phyloP scores from a whole-genome alignment of 306 rosid genomes.

The Cicer judaicum region DNA sequence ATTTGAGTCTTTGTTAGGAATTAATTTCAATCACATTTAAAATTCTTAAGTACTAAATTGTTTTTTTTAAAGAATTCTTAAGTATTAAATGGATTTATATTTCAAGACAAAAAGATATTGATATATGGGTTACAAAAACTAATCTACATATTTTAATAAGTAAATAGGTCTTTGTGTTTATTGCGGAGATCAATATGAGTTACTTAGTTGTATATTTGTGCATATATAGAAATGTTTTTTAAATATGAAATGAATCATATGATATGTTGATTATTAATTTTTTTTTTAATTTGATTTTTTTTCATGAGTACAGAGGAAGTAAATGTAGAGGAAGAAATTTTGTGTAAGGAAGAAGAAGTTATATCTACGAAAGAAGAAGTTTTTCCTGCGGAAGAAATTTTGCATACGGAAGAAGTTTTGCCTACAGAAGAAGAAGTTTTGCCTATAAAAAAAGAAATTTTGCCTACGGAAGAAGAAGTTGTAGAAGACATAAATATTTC shows the following conservation, averaged over 20 bases:
- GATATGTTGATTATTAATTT: background rate
- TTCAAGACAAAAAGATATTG: too few species aligned
- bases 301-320: constrained; percentile 38
- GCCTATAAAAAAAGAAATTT: background rate
- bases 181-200: too few species aligned
- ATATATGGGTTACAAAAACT: too few species aligned
- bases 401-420: background rate
- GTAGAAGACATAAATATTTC: constrained; percentile 36
- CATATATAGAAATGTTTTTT: background rate
- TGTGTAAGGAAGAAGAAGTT: background rate
- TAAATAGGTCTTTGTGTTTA: too few species aligned
- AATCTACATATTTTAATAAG: too few species aligned
- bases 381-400: background rate
- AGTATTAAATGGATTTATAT: too few species aligned
- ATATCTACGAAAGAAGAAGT: background rate
- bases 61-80: too few species aligned
- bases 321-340: constrained; percentile 33
- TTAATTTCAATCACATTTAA: background rate
- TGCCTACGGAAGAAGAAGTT: background rate
- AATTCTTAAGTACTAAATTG: background rate
- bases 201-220: too few species aligned
- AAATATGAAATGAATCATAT: background rate
- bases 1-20: too few species aligned
- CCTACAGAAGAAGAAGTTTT: too few species aligned
- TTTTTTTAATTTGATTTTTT: background rate